Percentiles rank a stretch among this genome's conserved stretches.
Conservation (phyloP, 1,284 basidiomycete genomes). For the Austropuccinia psidii region DNA sequence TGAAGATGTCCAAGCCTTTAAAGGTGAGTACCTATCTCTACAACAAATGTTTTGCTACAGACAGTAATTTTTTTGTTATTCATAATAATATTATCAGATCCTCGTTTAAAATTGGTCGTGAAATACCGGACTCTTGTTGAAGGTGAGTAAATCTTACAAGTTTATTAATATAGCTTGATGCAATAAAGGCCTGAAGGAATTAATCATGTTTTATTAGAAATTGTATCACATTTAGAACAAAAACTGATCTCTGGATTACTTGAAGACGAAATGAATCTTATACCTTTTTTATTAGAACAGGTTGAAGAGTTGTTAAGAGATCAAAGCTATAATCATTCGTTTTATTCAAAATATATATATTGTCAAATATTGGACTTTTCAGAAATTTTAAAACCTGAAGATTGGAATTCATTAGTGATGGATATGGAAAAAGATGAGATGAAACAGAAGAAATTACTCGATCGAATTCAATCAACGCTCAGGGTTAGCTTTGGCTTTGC, state of each 20-base stretch:
- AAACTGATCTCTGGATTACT: not conserved
- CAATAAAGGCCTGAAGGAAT: not conserved
- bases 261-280: not conserved
- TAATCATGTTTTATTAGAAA: not conserved
- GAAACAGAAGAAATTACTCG: not conserved
- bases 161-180: not conserved
- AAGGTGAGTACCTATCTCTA: not conserved
- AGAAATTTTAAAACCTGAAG: not conserved
- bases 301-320: not conserved
- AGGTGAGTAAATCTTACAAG: not conserved
- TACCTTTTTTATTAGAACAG: constrained; percentile 7
- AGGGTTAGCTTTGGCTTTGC: not conserved
- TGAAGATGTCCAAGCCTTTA: not conserved
- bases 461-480: not conserved
- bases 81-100: not conserved
- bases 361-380: not conserved
- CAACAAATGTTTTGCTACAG: not conserved
- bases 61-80: not conserved
- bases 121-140: constrained; percentile 24
- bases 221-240: not conserved
- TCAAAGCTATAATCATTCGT: not conserved
- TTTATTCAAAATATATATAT: constrained; percentile 12
- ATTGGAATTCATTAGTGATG: constrained; percentile 15
- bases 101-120: constrained; percentile 14
- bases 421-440: constrained; percentile 5